Base-by-base conservation (phyloP, 352 stramenopile genomes). In the Pythium sukuiense region DNA sequence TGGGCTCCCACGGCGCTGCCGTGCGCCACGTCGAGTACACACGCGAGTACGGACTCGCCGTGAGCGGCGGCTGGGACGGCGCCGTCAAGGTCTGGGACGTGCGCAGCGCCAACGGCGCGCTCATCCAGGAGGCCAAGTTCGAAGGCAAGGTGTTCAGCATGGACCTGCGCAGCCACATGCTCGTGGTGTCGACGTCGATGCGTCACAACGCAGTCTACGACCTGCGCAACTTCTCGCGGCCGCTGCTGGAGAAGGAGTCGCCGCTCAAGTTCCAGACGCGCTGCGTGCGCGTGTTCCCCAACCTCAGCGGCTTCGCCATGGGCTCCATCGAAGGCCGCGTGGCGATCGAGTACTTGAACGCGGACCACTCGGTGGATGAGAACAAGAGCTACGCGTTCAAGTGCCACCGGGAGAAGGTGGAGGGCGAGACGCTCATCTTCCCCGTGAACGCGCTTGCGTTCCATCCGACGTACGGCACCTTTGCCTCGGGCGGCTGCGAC, bases 341-440 rank as follows among this genome's bases (percentile, higher is more conserved):
- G 14, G 96, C 93, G 14, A 93, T 99, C 55, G 96, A 99, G 76
- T 99, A 99, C 76, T 83, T 98, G 60, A 76, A 88, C 27, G 58
- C 57, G 18, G 52, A 67, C 20, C 61, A 66, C 59, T 54, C 72
- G 59, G 90, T 89, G 61, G 73, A 87, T 24, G 73, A 79, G 11
- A 76, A 77, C 12, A 87, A 88, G 33, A 98, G 94, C 67, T 99
- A 99, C 76, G 95, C 96, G 37, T 99, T 99, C 83, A 99, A 99
- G 73, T 99, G 97, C 73, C 97, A 99, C 76, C 88, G 97, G 37
- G 88, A 93, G 62, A 93, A 94, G 66, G 70, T 92, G 48, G 80
- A 89, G 60, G 79, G 83, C 67, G 76, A 90, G 64, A 87, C 89
- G 39, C 81, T 90, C 57, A 88, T 99, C 41, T 99, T 97, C 76